phyloP scores from a whole-genome alignment of 1,284 basidiomycete genomes.

The Nidula niveotomentosa region DNA sequence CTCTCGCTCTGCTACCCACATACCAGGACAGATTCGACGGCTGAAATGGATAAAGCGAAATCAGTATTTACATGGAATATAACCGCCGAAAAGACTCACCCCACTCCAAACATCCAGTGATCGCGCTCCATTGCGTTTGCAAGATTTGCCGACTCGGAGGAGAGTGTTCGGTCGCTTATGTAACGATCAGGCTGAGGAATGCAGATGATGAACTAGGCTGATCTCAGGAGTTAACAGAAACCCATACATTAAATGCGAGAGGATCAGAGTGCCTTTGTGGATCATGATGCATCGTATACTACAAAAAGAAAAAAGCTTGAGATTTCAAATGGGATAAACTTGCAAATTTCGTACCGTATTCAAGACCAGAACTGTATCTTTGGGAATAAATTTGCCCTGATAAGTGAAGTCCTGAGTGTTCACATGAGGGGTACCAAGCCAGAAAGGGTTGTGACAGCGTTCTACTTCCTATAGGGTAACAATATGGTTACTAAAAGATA shows the following conservation, averaged over 20 bases:
- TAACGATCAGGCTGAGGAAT: conserved; percentile 28
- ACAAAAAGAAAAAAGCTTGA: too few species aligned
- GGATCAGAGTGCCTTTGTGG: conserved; percentile 25
- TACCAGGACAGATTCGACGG: conserved; percentile 38
- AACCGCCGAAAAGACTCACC: too few species aligned
- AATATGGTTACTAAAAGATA: too few species aligned
- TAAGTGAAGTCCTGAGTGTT: conserved; percentile 29
- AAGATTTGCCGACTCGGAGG: conserved; percentile 28
- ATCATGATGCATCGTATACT: conserved; percentile 32
- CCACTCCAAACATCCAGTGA: conserved; percentile 21
- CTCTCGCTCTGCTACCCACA: conserved; percentile 37
- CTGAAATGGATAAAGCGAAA: conserved; percentile 18
- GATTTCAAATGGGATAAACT: too few species aligned
- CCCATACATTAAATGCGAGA: conserved; percentile 18
- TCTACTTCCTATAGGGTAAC: conserved; percentile 29
- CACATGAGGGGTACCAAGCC: conserved; percentile 31
- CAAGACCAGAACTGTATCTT: conserved; percentile 27
- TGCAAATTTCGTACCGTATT: conserved; percentile 30
- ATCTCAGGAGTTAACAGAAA: too few species aligned
- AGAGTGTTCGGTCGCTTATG: conserved; percentile 18
- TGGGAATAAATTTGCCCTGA: conserved; percentile 28
- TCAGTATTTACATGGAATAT: too few species aligned
- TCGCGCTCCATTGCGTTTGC: conserved; percentile 21
- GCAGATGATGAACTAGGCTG: too few species aligned
- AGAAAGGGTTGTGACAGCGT: conserved; percentile 29